Evolutionary conservation across 768 basidiomycete species (phyloP).

Genomic region (Tubosaeta sp.): DNA sequence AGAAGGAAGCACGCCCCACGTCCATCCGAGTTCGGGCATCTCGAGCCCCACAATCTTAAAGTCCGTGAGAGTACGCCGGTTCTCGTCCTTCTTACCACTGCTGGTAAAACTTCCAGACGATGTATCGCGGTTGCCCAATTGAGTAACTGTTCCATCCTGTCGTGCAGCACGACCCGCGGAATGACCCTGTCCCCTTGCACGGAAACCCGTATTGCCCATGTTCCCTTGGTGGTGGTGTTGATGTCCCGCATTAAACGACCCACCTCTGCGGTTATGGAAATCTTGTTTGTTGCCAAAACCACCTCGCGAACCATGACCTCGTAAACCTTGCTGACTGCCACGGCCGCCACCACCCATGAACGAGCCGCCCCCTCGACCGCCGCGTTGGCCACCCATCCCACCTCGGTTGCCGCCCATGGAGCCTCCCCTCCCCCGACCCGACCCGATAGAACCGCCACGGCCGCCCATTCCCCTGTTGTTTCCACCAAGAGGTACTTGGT

Average conservation of each 20-base stretch:
- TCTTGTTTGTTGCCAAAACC: constrained; percentile 61
- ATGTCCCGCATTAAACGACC: constrained; percentile 54
- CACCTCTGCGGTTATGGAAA: constrained; percentile 60
- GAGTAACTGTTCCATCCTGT: constrained; percentile 31
- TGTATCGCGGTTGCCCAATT: constrained; percentile 50
- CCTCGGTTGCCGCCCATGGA: constrained; percentile 43
- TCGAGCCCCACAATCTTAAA: constrained; percentile 95
- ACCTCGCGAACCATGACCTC: constrained; percentile 62
- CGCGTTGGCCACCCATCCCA: constrained; percentile 40
- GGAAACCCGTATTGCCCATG: constrained; percentile 42
- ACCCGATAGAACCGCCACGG: constrained; percentile 34
- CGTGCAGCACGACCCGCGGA: constrained; percentile 35
- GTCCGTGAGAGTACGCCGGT: constrained; percentile 90
- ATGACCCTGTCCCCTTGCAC: constrained; percentile 63
- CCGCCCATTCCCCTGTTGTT: constrained; percentile 44
- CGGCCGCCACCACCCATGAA: constrained; percentile 37
- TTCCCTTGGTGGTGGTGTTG: constrained; percentile 33
- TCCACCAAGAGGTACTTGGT: constrained; percentile 38
- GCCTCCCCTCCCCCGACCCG: constrained; percentile 44
- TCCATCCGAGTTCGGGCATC: constrained; percentile 80
- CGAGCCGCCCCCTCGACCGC: constrained; percentile 36
- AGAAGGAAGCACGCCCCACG: constrained; percentile 67
- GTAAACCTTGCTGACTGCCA: constrained; percentile 47
- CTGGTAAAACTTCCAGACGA: constrained; percentile 40
- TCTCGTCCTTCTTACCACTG: constrained; percentile 80